A percentile compares a stretch with the other conserved stretches of the same genome.
phyloP scores from a whole-genome alignment of 2,329 filamentous ascomycete species.

The Aspergillus clavatus region DNA sequence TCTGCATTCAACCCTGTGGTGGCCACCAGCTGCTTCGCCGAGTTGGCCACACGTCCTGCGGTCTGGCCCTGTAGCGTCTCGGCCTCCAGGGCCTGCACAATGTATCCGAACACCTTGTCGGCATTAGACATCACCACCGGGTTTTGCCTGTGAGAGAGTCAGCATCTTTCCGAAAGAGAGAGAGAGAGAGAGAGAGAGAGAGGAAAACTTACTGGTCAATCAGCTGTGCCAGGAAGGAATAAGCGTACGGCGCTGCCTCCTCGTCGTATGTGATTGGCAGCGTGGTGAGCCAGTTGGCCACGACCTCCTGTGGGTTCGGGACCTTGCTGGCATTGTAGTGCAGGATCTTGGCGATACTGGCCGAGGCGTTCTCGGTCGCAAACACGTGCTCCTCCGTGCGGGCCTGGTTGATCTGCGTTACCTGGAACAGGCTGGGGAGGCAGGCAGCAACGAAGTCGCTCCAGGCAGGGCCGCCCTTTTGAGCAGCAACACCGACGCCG shows the following conservation, averaged over 20 bases:
- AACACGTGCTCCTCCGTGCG: constrained; percentile 91
- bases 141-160: constrained; percentile 62
- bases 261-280: constrained; percentile 92
- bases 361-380: constrained; percentile 94
- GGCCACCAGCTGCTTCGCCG: constrained; percentile 72
- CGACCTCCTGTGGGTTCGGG: constrained; percentile 67
- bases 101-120: constrained; percentile 74
- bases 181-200: no score
- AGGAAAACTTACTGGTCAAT: constrained; percentile 78
- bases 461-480: constrained; percentile 84
- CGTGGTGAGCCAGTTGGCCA: constrained; percentile 83
- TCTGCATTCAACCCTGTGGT: constrained; percentile 70
- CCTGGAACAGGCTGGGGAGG: constrained; percentile 77
- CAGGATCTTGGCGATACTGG: constrained; percentile 93
- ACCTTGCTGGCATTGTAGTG: constrained; percentile 81
- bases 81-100: constrained; percentile 83
- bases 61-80: constrained; percentile 85
- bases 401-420: constrained; percentile 73
- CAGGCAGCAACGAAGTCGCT: constrained; percentile 78
- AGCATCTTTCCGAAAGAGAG: neutral
- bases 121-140: constrained; percentile 73
- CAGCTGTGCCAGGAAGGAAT: constrained; percentile 82
- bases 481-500: constrained; percentile 89
- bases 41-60: constrained; percentile 67
- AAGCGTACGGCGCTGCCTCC: constrained; percentile 93